These are phyloP conservation scores for Torulaspora delbrueckii DNA, from an alignment of 805 yeast genomes.

Conservation along the genomic window DNA sequence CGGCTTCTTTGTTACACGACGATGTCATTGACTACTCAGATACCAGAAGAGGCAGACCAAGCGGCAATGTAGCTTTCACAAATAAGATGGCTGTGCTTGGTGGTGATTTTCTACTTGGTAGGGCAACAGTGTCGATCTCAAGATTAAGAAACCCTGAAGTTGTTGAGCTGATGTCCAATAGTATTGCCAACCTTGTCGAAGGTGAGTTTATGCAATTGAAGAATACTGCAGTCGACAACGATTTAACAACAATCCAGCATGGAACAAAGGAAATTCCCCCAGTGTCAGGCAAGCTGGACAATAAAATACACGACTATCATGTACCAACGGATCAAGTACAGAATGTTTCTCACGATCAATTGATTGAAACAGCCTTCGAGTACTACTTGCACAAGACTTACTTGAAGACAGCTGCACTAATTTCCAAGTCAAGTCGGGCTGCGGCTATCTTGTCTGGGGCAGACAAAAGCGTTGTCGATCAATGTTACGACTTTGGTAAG, in stretches of 20 bases:
- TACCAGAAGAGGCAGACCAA: constrained; percentile 82
- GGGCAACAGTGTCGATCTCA: constrained; percentile 95
- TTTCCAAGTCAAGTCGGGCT: constrained; percentile 90
- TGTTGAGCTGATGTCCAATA: constrained; percentile 88
- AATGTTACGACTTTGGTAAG: constrained; percentile 86
- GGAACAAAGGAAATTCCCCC: constrained; percentile 40
- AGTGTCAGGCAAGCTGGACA: constrained; percentile 10
- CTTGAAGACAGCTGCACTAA: constrained; percentile 87
- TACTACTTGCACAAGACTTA: constrained; percentile 94
- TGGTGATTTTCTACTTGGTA: constrained; percentile 90
- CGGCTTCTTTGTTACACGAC: constrained; percentile 91
- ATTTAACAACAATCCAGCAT: constrained; percentile 33
- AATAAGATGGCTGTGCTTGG: constrained; percentile 97
- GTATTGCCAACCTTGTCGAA: constrained; percentile 94
- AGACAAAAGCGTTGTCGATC: constrained; percentile 65
- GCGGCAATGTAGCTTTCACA: constrained; percentile 89
- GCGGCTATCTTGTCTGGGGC: constrained; percentile 92
- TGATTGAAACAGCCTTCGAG: constrained; percentile 87
- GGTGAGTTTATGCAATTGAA: constrained; percentile 99
- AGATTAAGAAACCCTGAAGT: constrained; percentile 95
- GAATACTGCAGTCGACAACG: constrained; percentile 70
- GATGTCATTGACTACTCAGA: constrained; percentile 92
- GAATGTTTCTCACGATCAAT: constrained; percentile 50
- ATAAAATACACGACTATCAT: constrained; percentile 32
- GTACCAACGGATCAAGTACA: constrained; percentile 19